Percentiles rank a stretch among this genome's conserved stretches.
These are phyloP conservation scores for Conticribra guillardii DNA, from an alignment of 108 stramenopile genomes.

Conservation along the genomic window DNA sequence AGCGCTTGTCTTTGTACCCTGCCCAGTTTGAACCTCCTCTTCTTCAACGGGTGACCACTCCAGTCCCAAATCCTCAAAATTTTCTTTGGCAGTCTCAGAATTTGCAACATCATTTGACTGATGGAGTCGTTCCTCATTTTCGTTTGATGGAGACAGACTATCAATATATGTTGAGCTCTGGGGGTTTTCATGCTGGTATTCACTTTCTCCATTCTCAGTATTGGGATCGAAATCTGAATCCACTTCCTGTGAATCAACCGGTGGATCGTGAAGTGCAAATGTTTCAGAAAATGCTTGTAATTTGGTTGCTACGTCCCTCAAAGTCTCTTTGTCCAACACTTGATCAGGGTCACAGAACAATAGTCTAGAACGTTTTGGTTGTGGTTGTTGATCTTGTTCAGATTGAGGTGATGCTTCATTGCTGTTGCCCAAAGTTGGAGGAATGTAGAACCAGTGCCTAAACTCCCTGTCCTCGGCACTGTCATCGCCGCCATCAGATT, in stretches of 20 bases:
- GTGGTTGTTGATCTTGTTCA: background rate
- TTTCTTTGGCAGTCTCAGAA: background rate
- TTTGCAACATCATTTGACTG: background rate
- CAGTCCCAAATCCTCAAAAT: background rate
- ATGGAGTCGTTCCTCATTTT: too few species aligned
- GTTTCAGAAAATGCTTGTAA: conserved; percentile 27
- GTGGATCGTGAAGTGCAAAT: conserved; percentile 14
- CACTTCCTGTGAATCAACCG: background rate
- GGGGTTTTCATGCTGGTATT: too few species aligned
- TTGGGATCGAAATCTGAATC: too few species aligned
- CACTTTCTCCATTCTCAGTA: too few species aligned
- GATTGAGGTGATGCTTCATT: background rate
- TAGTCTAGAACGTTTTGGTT: background rate
- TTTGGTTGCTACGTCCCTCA: conserved; percentile 19
- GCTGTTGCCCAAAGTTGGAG: conserved; percentile 13
- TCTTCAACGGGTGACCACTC: background rate
- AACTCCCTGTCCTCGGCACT: conserved; percentile 16
- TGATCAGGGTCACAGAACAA: conserved; percentile 50
- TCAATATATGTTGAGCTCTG: too few species aligned
- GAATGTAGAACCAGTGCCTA: conserved; percentile 21
- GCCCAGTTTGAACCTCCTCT: too few species aligned
- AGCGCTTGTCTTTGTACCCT: too few species aligned
- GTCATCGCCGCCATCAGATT: background rate
- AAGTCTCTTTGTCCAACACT: conserved; percentile 28
- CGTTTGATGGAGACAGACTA: too few species aligned